Conservation (phyloP, 805 yeast genomes). For the Tetrapisispora iriomotensis region DNA sequence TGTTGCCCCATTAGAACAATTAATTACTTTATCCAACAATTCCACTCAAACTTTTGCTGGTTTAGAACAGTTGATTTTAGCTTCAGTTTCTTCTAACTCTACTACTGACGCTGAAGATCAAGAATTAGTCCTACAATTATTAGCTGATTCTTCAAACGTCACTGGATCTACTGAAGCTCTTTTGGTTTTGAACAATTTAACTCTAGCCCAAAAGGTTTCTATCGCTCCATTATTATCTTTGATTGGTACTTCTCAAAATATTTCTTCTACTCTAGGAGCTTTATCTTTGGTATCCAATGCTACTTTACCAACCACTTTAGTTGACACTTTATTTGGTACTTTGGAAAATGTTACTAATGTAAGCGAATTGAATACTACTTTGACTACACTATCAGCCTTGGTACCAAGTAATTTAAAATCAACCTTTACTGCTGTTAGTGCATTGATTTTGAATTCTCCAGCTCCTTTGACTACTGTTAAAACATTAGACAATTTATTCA, state of each 20-base stretch:
- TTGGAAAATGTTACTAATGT: constrained; percentile 6
- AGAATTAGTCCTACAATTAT: constrained; percentile 13
- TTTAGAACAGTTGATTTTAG: constrained; percentile 12
- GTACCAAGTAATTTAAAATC: constrained; percentile 9
- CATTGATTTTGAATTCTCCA: constrained; percentile 11
- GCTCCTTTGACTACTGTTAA: constrained; percentile 13
- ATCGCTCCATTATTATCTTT: constrained; percentile 21
- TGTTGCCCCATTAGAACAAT: constrained; percentile 7
- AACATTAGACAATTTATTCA: constrained; percentile 11
- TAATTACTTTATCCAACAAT: constrained; percentile 13
- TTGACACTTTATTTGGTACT: constrained; percentile 12
- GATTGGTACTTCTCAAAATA: constrained; percentile 15
- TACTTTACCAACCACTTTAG: constrained; percentile 13
- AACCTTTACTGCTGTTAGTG: constrained; percentile 13
- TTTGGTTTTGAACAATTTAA: constrained; percentile 16
- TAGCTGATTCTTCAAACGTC: constrained; percentile 19
- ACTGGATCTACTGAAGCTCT: constrained; percentile 20
- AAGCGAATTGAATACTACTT: constrained; percentile 7
- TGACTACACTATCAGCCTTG: constrained; percentile 8
- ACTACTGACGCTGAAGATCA: constrained; percentile 4
- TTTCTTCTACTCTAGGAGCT: constrained; percentile 16
- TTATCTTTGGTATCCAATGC: constrained; percentile 15
- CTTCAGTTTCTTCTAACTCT: constrained; percentile 6
- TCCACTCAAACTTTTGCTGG: constrained; percentile 14
- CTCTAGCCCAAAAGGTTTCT: constrained; percentile 15